Evolutionary conservation across 495 filamentous ascomycete species (phyloP), one percentile per base, ranked within the genome.

Genomic region (Neurospora intermedia): DNA sequence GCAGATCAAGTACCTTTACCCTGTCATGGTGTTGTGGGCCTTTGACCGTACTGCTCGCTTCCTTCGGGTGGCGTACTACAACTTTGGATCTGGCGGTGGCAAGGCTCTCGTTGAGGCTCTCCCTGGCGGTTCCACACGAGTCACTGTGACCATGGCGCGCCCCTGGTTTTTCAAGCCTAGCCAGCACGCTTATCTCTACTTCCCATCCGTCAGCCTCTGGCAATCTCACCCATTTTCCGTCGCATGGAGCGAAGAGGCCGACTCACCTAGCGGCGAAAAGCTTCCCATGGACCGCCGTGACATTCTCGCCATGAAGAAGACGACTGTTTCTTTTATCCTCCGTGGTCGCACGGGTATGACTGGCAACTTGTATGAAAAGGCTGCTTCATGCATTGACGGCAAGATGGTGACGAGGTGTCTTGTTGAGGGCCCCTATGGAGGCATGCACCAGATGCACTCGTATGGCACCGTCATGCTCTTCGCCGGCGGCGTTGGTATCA

Each of bases 391-490:
- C 41, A 87, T 90, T 2, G 86, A 89, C 43, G 87, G 89, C 59
- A 86, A 83, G 70, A 83, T 94, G 71, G 77, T 83, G 8, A 88
- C 88, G 23, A 85, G 82, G 10, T 92, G 90, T 72, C 86, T 91
- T 46, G 87, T 93, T 71, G 94, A 97, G 81, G 94, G 94, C 0
- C 94, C 94, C 6, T 97, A 97, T 82, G 91, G 91, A 46, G 90
- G 90, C 69, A 84, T 88, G 73, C 85, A 89, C 71, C 84, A 83
- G 71, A 83, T 94, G 73, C 82, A 88, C 69, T 94, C 91, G 69
- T 97, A 96, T 82, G 94, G 94, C 73, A 96, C 93, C 0, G 89
- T 93, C 31, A 84, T 97, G 77, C 88, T 97, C 27, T 93, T 97
- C 77, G 93, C 93, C 15, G 94, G 91, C 72, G 94, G 94, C 69